Evolutionary conservation across 352 stramenopile species (phyloP), one percentile per base, ranked within the genome.

Genomic region (Thalassiosira mediterranea): DNA sequence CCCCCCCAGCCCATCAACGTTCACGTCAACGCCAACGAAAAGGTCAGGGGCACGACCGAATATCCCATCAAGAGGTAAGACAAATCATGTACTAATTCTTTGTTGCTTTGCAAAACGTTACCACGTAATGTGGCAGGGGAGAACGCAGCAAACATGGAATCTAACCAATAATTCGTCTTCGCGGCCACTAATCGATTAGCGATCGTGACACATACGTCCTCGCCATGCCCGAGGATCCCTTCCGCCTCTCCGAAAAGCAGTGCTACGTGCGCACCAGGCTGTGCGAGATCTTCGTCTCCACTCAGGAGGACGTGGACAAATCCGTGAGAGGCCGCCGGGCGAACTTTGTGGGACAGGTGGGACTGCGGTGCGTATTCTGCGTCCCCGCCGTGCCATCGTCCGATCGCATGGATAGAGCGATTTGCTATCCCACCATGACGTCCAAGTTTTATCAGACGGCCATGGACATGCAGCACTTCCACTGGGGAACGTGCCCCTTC

Each of bases 391-490:
- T 58, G 49, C n/a, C 23, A 3, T 3, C 5, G n/a, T 32, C 4
- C n/a, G 7, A 58, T 58, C 49, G 49, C 21, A 15, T 58, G 7
- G 49, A 58, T 5, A n/a, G 49, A 15, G 49, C 49, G 3, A 58
- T 37, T 11, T 58, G 49, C 26, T 58, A 58, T 23, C 49, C 49
- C 19, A 58, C 49, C 19, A 37, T 23, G 3, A 58, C 49, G n/a
- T n/a, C 19, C 49, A 58, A 58, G 31, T 58, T 58, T 11, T 58
- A 58, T 15, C 49, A 58, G 21, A 37, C 49, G 5, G 19, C 19
- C n/a, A n/a, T 32, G 49, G 49, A 58, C 29, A 58, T 58, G 49
- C 49, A 58, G 49, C 49, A 58, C 21, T 58, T 58, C 29, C 49
- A 58, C 21, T 58, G 3, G 3, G 29, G 17, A 21, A 15, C 19